phyloP scores from a whole-genome alignment of 179 eudicot species.

The Nepenthes alata region DNA sequence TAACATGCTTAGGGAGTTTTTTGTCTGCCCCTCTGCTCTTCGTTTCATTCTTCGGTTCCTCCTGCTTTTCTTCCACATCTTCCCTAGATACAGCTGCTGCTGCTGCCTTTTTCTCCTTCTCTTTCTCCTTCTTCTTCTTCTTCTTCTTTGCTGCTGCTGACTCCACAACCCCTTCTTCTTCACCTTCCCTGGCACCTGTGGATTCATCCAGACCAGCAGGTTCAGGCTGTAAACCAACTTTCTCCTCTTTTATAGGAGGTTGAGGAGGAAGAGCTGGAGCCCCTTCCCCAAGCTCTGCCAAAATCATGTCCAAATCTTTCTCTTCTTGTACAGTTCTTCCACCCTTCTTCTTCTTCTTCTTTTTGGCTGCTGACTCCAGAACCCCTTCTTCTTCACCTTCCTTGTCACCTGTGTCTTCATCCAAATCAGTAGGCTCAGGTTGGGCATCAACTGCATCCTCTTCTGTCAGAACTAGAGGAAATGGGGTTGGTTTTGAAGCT shows the following conservation, averaged over 20 bases:
- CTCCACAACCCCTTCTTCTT: slow-evolving; percentile 51
- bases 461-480: slow-evolving; percentile 15
- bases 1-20: slow-evolving; percentile 74
- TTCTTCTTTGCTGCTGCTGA: slow-evolving; percentile 85
- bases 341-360: slow-evolving; percentile 76
- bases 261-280: slow-evolving; percentile 24
- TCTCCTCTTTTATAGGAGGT: slow-evolving; percentile 23
- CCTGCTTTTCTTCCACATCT: slow-evolving; percentile 32
- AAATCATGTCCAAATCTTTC: slow-evolving; percentile 60
- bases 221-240: slow-evolving; percentile 28
- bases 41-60: slow-evolving; percentile 39
- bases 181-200: slow-evolving; percentile 40
- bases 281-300: slow-evolving; percentile 73
- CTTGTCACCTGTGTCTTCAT: slow-evolving; percentile 32
- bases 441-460: slow-evolving; percentile 28
- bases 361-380: slow-evolving; percentile 69
- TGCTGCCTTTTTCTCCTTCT: slow-evolving; percentile 56
- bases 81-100: slow-evolving; percentile 33
- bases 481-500: slow-evolving; percentile 25
- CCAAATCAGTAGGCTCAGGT: slow-evolving; percentile 26
- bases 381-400: slow-evolving; percentile 51
- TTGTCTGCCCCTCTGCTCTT: slow-evolving; percentile 49
- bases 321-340: slow-evolving; percentile 28
- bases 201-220: slow-evolving; percentile 23
- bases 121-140: slow-evolving; percentile 80